A percentile compares a stretch with the other conserved stretches of the same genome.
phyloP scores from a whole-genome alignment of 225 moss, liverwort and hornwort genomes.

The Pleurozium schreberi region DNA sequence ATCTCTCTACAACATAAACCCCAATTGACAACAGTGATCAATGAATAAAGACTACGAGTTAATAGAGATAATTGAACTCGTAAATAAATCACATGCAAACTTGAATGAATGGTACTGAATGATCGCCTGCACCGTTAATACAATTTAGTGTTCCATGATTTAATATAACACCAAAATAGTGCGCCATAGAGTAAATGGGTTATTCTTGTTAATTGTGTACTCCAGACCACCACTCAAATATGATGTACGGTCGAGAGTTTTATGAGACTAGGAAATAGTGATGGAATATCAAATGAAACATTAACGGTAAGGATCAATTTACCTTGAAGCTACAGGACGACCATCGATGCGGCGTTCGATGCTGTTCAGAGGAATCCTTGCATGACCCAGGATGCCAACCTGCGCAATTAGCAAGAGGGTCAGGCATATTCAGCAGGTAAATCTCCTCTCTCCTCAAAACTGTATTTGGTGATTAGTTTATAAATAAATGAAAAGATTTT shows the following conservation, averaged over 20 bases:
- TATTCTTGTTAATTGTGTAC: neutral
- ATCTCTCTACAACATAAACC: neutral
- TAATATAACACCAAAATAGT: neutral
- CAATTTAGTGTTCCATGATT: neutral
- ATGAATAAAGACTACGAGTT: neutral
- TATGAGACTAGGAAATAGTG: neutral
- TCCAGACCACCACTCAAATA: neutral
- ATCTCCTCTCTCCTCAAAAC: neutral
- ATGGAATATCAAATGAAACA: neutral
- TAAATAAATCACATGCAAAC: neutral
- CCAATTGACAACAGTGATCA: neutral
- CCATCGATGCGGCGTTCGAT: conserved; percentile 80
- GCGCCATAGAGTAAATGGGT: neutral
- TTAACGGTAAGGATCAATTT: neutral
- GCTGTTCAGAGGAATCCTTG: conserved; percentile 48
- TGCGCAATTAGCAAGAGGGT: neutral
- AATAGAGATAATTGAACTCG: neutral
- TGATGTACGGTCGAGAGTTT: neutral
- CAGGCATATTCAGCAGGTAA: neutral
- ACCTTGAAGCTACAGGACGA: conserved; percentile 76
- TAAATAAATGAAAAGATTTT: neutral
- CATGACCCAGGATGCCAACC: conserved; percentile 68
- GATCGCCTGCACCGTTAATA: too few relatives aligned
- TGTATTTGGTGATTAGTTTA: neutral
- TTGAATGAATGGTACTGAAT: neutral